Evolutionary conservation across 352 stramenopile species (phyloP).

Genomic region (Thraustotheca clavata): DNA sequence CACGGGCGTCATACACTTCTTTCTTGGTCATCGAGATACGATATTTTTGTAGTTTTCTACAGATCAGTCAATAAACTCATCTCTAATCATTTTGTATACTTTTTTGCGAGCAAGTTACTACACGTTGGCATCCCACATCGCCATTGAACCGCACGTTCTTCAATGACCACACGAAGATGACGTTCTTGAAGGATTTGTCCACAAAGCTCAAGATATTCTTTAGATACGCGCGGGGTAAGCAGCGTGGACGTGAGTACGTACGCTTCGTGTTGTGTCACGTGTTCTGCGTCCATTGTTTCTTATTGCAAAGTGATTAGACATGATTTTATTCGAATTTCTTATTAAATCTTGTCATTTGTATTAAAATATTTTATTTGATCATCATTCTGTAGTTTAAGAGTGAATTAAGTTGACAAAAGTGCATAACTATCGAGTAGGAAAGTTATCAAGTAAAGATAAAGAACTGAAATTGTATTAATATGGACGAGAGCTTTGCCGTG

Average conservation of each 20-base stretch:
- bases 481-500: constrained; percentile 15
- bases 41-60: constrained; percentile 53
- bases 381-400: no score
- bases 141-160: constrained; percentile 57
- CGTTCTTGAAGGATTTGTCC: constrained; percentile 58
- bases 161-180: constrained; percentile 76
- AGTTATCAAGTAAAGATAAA: no score
- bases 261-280: constrained; percentile 36
- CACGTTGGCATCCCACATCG: constrained; percentile 72
- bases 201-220: constrained; percentile 60
- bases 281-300: neutral
- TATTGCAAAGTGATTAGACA: neutral
- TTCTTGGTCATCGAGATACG: constrained; percentile 61
- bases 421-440: no score
- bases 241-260: constrained; percentile 78
- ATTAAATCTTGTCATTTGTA: no score
- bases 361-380: no score
- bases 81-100: constrained; percentile 17
- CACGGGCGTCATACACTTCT: constrained; percentile 72
- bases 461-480: constrained; percentile 23
- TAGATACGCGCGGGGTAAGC: constrained; percentile 46
- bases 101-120: constrained; percentile 42
- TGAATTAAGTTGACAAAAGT: constrained; percentile 11
- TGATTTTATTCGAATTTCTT: no score
- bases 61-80: no score